Base-by-base conservation (phyloP, 768 basidiomycete species). In the Tricholoma hemisulphureum region DNA sequence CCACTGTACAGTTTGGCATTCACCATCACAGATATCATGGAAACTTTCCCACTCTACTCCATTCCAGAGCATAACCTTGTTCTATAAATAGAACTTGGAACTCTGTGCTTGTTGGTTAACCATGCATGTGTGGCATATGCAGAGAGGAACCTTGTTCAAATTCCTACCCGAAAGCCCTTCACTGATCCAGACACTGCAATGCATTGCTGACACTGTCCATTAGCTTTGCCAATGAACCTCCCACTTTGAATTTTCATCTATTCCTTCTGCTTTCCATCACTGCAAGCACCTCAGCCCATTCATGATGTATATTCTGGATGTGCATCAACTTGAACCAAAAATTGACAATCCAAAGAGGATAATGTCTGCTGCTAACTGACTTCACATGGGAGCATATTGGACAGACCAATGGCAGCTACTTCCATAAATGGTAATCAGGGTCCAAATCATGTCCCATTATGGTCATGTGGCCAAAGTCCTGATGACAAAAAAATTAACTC, bases 21-120 rank as follows among this genome's bases (percentile, higher is more conserved):
- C n/a, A n/a, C n/a, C n/a, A n/a, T n/a, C n/a, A n/a, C n/a, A n/a
- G n/a, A n/a, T n/a, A n/a, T n/a, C n/a, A n/a, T n/a, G n/a, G n/a
- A n/a, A n/a, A n/a, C n/a, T n/a, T n/a, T n/a, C n/a, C n/a, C n/a
- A n/a, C n/a, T n/a, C n/a, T n/a, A n/a, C n/a, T n/a, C n/a, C n/a
- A n/a, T n/a, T n/a, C n/a, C n/a, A n/a, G n/a, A n/a, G n/a, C n/a
- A n/a, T n/a, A n/a, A n/a, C n/a, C n/a, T n/a, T n/a, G n/a, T n/a
- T n/a, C n/a, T n/a, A n/a, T n/a, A n/a, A n/a, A n/a, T n/a, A n/a
- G n/a, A n/a, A n/a, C n/a, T 65, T 41, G 58, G 62, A 29, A 57
- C 58, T 29, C 62, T 57, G 23, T 67, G 64, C 51, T 59, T 48
- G 31, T 55, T 52, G 7, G 58, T 21, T 18, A 67, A 58, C 66